Evolutionary conservation across 352 stramenopile species (phyloP), one percentile per base, ranked within the genome.

Genomic region (Phytopythium kandeliae): DNA sequence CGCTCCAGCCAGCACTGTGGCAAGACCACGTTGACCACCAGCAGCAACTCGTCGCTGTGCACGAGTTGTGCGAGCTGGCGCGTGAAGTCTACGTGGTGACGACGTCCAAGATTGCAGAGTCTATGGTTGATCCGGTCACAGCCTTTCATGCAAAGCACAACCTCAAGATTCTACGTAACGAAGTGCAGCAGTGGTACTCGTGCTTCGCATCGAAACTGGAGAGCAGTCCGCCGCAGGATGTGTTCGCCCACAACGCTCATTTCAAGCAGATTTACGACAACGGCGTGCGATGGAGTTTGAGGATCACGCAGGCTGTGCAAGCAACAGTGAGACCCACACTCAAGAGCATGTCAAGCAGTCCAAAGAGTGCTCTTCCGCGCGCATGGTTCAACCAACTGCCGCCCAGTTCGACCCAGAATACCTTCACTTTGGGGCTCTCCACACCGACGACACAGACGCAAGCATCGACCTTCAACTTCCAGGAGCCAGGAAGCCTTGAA

Each of bases 191-290:
- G 53, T 92, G 81, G 81, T 79, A 89, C 47, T 89, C 78, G 5
- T 92, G 81, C 50, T 92, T 89, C 51, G 81, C 69, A 7, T 65
- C 71, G 1, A 89, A 90, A 59, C 61, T 91, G 8, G 75, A 89
- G 41, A 62, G 74, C 1, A 74, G 85, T 41, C 84, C 84, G 15
- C 84, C 84, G 16, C 62, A 76, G 42, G 81, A 90, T 40, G 66
- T 92, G 3, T 95, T 95, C 42, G 74, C 66, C 4, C 85, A 86
- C 60, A 90, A 95, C 47, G 69, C 78, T 21, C 68, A 86, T 22
- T 90, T 92, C 60, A 81, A 85, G 47, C 68, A 91, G 49, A 90
- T 91, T 46, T 92, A 89, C 56, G 77, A 83, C 35, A 75, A 88
- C 38, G 84, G 79, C 0, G 81, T 75, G 17, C 69, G 71, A 10